Evolutionary conservation across 192 early-diverging fungal species (phyloP), one percentile per base, ranked within the genome.

Genomic region (Diversispora epigaea): DNA sequence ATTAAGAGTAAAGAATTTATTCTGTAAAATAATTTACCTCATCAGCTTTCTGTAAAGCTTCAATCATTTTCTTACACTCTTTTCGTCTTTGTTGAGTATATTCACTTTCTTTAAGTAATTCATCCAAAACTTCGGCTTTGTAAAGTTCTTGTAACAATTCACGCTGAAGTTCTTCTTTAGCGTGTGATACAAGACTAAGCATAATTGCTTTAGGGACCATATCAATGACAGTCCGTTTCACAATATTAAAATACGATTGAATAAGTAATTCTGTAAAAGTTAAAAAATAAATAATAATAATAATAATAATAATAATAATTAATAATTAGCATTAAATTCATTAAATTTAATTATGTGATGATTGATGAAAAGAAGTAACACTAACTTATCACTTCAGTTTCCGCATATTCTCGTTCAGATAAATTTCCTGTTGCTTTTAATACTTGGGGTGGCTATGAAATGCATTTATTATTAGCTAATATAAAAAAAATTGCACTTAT

Each of bases 11-110:
- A 32, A 32, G 25, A 32, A 32, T 32, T 32, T 32, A 32, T 32
- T 32, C 25, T 32, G 25, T 32, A 32, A 32, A 32, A 67, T 66
- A 45, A 32, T 21, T 67, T 71, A 75, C 73, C 82, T 93, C 92
- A 77, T 94, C 93, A 21, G 93, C 93, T 80, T 86, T 92, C 78
- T 91, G 89, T 54, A 93, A 79, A 19, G 93, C 93, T 40, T 93
- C 93, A 81, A 99, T 97, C 98, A 99, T 99, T 87, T 95, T 96
- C 81, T 93, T 94, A 88, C 96, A 98, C 80, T 99, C 98, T 77
- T 88, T 88, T 72, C 98, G 89, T 76, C 97, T 87, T 77, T 90
- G 88, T 71, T 95, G 89, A 0, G 96, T 98, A 68, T 86, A 86
- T 68, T 99, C 98, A 74, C 90, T 93, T 87, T 99, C 98, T 85